phyloP scores from a whole-genome alignment of 2,329 filamentous ascomycete species.

The Fusarium pilosicola region DNA sequence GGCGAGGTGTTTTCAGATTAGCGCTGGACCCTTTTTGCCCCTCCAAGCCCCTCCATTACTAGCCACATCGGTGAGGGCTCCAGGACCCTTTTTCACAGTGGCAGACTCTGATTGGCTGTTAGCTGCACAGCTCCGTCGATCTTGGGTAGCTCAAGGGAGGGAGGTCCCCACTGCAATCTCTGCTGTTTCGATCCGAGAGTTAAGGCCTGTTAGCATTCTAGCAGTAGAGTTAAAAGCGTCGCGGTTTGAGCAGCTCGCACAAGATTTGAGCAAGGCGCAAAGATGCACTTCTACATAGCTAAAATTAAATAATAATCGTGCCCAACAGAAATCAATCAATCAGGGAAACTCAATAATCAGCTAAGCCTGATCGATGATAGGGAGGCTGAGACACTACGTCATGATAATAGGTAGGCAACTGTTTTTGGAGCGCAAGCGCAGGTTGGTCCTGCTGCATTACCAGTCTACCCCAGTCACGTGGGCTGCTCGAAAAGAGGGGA shows the following conservation, averaged over 20 bases:
- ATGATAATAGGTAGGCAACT: background rate
- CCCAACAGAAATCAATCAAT: background rate
- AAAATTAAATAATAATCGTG: background rate
- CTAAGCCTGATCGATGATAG: background rate
- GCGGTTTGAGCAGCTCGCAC: no score
- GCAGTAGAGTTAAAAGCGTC: background rate
- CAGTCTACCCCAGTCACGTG: slow-evolving; percentile 2
- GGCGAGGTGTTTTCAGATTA: background rate
- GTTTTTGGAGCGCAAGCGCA: background rate
- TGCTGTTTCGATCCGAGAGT: background rate
- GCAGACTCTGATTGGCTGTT: background rate
- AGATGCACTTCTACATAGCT: background rate
- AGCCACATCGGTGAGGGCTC: background rate
- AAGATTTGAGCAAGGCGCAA: background rate
- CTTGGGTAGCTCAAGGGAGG: background rate
- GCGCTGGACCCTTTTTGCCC: background rate
- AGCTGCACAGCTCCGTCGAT: background rate
- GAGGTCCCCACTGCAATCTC: background rate
- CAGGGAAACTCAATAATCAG: background rate
- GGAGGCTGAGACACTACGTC: background rate
- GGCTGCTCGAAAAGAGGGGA: background rate
- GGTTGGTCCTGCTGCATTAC: background rate
- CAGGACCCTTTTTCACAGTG: background rate
- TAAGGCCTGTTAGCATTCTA: background rate
- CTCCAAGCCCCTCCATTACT: background rate